Base-by-base conservation (phyloP, 345 rosid species). In the Dipteronia sinensis region DNA sequence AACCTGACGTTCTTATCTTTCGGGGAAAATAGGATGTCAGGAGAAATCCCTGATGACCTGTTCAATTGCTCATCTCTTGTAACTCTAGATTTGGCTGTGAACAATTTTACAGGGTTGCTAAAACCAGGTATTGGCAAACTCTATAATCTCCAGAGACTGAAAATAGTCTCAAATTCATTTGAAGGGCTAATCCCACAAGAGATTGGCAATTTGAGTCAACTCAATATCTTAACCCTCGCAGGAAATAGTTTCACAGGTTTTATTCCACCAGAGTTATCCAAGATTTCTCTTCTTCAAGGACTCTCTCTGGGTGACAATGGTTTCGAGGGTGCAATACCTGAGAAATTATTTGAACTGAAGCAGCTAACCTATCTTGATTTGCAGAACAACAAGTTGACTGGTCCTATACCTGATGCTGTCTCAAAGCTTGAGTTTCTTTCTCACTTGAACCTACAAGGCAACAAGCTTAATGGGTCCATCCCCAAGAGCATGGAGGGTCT, bases 11-110 rank as follows among this genome's bases (percentile, higher is more conserved):
- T 3, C 47, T 46, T 93, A 15, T 78, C 90, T 65, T 53, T 95
- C 2, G 88, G 78, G 8, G 5, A 10, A 10, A 95, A 91, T 75
- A 76, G 38, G 49, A 69, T 95, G 66, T 82, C 90, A 3, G 97
- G 98, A 29, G 94, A 90, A 74, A 87, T 95, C 47, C 95, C 98
- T 10, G 90, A 86, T 76, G 97, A 91, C 53, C 90, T 93, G 76
- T 95, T 86, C 85, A 86, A 90, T 69, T 93, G 97, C 82, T 85
- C 93, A 74, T 80, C 85, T 58, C 77, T 93, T 59, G 64, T 3
- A 13, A 0, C 0, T 34, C 78, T 90, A 27, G 77, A 68, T 75
- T 75, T 91, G 83, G 71, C 80, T 12, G 34, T 59, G 20, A 94
- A 90, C 84, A 85, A 87, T 69, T 86, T 94, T 70, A 89, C 80